Percentiles rank a stretch among this genome's conserved stretches.
phyloP scores from a whole-genome alignment of 257 asterid species.

The Penstemon barbatus region DNA sequence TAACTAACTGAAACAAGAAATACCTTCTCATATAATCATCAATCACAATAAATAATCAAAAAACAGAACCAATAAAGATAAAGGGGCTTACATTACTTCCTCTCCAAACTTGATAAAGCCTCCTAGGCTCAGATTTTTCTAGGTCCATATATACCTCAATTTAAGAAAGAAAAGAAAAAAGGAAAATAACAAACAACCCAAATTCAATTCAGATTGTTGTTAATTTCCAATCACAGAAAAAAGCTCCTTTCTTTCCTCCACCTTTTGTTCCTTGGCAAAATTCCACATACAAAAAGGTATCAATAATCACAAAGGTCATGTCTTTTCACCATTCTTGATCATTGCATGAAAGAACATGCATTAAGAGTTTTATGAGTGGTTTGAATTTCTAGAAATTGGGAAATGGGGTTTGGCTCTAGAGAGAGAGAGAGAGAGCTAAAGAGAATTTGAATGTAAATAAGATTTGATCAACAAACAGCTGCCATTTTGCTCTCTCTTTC shows the following conservation, averaged over 20 bases:
- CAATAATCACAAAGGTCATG: slow-evolving; percentile 24
- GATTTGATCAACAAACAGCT: slow-evolving; percentile 46
- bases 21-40: slow-evolving; percentile 11
- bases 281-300: slow-evolving; percentile 9
- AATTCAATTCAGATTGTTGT: slow-evolving; percentile 16
- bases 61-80: neutral
- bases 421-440: slow-evolving; percentile 15
- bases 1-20: slow-evolving; percentile 17
- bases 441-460: neutral
- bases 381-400: no score
- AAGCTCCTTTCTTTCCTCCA: slow-evolving; percentile 22
- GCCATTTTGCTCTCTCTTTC: slow-evolving; percentile 23
- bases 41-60: slow-evolving; percentile 12
- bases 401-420: slow-evolving; percentile 30
- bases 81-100: slow-evolving; percentile 69
- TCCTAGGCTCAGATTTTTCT: slow-evolving; percentile 45
- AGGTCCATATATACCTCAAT: slow-evolving; percentile 45
- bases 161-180: neutral
- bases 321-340: slow-evolving; percentile 14
- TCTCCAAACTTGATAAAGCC: slow-evolving; percentile 77
- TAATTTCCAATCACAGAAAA: neutral
- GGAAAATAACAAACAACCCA: slow-evolving; percentile 27
- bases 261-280: slow-evolving; percentile 10
- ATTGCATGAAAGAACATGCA: slow-evolving; percentile 34
- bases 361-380: slow-evolving; percentile 20